Evolutionary conservation across 2,329 filamentous ascomycete genomes (phyloP), one percentile per base, ranked within the genome.

Genomic region (Penicillium sp.): DNA sequence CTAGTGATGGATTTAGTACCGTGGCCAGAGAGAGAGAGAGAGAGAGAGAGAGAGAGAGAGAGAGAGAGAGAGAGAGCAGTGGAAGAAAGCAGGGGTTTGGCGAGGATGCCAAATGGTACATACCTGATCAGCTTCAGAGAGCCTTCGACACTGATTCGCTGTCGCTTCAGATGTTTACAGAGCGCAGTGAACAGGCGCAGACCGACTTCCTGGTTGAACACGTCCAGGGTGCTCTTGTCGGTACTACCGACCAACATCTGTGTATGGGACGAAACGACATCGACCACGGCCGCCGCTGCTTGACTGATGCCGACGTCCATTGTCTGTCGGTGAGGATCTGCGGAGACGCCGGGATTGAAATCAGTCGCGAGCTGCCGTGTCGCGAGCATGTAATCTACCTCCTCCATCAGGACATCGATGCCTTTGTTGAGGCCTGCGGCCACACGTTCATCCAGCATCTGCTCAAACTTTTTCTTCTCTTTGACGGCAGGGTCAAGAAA

Each of bases 391-490:
- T 94, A 96, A 67, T 98, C 93, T 27, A 97, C 90, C 72, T 98
- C 93, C 60, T 95, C 90, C 86, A 98, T 97, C 38, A 98, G 80
- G 48, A 96, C 93, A 63, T 98, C 91, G 54, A 98, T 97, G 55
- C 93, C 93, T 73, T 95, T 96, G 70, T 96, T 96, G 53, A 98
- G 75, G 1, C 94, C 94, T 7, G 91, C 90, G 4, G 93, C 93
- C 6, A 98, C 93, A 51, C 88, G 88, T 70, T 97, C 93, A 64
- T 98, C 93, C 1, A 98, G 83, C 86, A 96, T 95, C 65, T 96
- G 90, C 75, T 98, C 93, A 61, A 97, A 98, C 56, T 88, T 90
- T 74, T 96, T 97, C 80, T 98, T 98, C 55, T 93, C 90, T 59
- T 96, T 85, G 29, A 87, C 86, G 0, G 90, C 88, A 18, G 90